Evolutionary conservation across 2,329 filamentous ascomycete genomes (phyloP).

Genomic region (Ambrosiella xylebori): DNA sequence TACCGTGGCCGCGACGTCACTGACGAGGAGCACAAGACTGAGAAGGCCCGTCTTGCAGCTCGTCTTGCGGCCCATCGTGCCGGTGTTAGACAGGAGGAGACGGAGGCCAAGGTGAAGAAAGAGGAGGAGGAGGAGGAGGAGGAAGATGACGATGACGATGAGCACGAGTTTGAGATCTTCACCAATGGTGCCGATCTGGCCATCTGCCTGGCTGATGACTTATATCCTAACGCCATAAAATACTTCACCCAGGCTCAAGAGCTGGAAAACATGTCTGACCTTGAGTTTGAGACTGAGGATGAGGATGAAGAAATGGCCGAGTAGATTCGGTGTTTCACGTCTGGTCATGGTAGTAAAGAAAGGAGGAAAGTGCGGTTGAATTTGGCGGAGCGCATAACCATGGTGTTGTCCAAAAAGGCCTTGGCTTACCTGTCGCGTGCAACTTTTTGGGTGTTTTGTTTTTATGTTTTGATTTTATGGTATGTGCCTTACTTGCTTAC

Average conservation of each 20-base stretch:
- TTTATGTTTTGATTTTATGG: too few relatives aligned
- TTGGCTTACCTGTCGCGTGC: too few relatives aligned
- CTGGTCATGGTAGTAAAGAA: too few relatives aligned
- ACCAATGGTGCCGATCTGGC: conserved; percentile 74
- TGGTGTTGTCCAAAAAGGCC: too few relatives aligned
- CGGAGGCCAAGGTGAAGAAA: conserved; percentile 37
- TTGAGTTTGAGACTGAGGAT: conserved; percentile 49
- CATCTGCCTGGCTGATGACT: conserved; percentile 63
- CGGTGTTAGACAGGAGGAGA: conserved; percentile 30
- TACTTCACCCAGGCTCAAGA: conserved; percentile 82
- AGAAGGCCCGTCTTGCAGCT: conserved; percentile 30
- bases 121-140: conserved; percentile 44
- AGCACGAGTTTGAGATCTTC: conserved; percentile 66
- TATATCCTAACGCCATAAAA: conserved; percentile 76
- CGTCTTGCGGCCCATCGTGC: conserved; percentile 31
- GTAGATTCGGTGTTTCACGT: not conserved
- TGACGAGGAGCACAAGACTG: conserved; percentile 55
- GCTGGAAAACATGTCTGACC: conserved; percentile 46
- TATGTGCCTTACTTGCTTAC: too few relatives aligned
- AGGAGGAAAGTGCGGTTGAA: too few relatives aligned
- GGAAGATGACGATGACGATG: conserved; percentile 42
- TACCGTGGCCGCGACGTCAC: conserved; percentile 55
- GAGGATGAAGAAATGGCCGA: conserved; percentile 19
- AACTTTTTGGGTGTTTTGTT: too few relatives aligned
- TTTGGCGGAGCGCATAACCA: too few relatives aligned